Evolutionary conservation across 176 grass and related monocot genomes (phyloP).

Genomic region (Themeda triandra): DNA sequence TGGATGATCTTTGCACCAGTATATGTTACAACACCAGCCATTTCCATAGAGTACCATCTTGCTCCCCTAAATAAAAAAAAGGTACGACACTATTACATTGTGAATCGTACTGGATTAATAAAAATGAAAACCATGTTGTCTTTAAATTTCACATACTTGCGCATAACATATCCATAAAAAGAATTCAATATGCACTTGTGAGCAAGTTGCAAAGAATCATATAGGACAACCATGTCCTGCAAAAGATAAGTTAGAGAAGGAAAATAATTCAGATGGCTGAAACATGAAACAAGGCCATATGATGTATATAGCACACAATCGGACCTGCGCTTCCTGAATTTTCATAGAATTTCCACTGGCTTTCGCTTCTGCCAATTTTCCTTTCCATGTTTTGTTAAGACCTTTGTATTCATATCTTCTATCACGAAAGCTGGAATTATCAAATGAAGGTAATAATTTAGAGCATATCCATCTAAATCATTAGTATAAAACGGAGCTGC

Average conservation of each 20-base stretch:
- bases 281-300: conserved; percentile 12
- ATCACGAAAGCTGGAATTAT: conserved; percentile 85
- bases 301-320: background rate
- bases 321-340: conserved; percentile 98
- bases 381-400: conserved; percentile 98
- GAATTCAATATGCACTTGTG: conserved; percentile 99
- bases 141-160: conserved; percentile 73
- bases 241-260: conserved; percentile 31
- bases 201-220: conserved; percentile 97
- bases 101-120: conserved; percentile 9
- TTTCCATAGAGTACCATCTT: conserved; percentile 99
- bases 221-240: conserved; percentile 98
- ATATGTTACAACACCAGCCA: conserved; percentile 99
- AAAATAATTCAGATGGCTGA: conserved; percentile 21
- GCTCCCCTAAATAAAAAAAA: conserved; percentile 74
- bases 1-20: conserved; percentile 98
- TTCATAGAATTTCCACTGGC: conserved; percentile 81
- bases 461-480: conserved; percentile 11
- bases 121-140: conserved; percentile 7
- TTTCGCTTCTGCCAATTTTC: conserved; percentile 87
- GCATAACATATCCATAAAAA: conserved; percentile 99
- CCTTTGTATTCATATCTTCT: conserved; percentile 99
- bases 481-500: background rate
- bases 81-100: conserved; percentile 19
- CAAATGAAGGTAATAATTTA: conserved; percentile 35